Percentiles rank a stretch among this genome's conserved stretches.
These are phyloP conservation scores for Fusarium piperis DNA, from an alignment of 2,329 filamentous ascomycete species.

Conservation along the genomic window DNA sequence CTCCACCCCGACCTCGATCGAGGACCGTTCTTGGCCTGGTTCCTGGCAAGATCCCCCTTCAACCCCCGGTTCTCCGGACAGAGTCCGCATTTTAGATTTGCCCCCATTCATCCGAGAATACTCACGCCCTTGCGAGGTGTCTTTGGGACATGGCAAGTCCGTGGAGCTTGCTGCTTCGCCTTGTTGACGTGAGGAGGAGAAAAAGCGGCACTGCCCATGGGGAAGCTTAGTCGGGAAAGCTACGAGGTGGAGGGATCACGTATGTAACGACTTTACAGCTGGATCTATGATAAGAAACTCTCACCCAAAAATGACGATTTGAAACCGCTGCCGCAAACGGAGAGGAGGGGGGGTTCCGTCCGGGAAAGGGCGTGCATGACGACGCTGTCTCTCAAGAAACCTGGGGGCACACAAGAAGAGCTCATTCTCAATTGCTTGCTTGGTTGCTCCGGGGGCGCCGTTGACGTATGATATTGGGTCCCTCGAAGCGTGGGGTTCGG, in stretches of 20 bases:
- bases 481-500: constrained; percentile 27
- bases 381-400: not conserved
- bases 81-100: constrained; percentile 18
- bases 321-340: not conserved
- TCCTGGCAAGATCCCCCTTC: constrained; percentile 30
- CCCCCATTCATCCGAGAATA: not conserved
- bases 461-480: constrained; percentile 37
- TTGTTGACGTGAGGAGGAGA: not conserved
- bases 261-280: not conserved
- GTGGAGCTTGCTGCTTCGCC: not conserved
- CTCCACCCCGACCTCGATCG: constrained; percentile 11
- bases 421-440: not conserved
- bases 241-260: constrained; percentile 1
- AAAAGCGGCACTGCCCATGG: not conserved
- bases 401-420: not conserved
- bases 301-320: not conserved
- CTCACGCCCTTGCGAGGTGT: constrained; percentile 9
- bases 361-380: not conserved
- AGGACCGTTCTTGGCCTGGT: constrained; percentile 34
- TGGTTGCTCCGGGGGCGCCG: constrained; percentile 15
- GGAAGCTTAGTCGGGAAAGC: constrained; percentile 11
- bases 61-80: constrained; percentile 22
- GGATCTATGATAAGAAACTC: not conserved
- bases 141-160: not conserved
- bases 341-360: not conserved